Evolutionary conservation across 2,329 filamentous ascomycete species (phyloP).

Genomic region (Mycosphaerella sp.): DNA sequence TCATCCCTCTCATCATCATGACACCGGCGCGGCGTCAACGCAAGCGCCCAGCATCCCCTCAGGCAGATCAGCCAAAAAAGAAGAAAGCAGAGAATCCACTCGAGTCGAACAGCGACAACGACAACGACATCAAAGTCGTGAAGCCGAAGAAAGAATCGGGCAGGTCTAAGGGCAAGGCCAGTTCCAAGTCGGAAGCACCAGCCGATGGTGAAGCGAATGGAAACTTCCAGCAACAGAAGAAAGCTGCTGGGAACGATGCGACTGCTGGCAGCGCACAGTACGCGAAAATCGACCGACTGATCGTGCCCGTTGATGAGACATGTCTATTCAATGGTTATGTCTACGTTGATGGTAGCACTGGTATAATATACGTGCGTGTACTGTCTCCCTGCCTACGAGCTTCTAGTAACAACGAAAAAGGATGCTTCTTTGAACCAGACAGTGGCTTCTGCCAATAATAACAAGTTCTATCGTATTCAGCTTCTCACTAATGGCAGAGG

Average conservation of each 20-base stretch:
- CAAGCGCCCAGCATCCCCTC: constrained; percentile 15
- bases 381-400: too few relatives aligned
- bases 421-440: constrained; percentile 73
- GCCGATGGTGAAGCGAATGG: constrained; percentile 11
- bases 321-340: constrained; percentile 43
- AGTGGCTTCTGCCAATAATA: constrained; percentile 64
- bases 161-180: constrained; percentile 15
- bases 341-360: constrained; percentile 55
- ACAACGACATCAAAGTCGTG: constrained; percentile 5
- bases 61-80: constrained; percentile 11
- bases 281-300: constrained; percentile 39
- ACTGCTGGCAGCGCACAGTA: constrained; percentile 36
- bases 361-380: constrained; percentile 52
- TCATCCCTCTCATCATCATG: not conserved
- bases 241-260: constrained; percentile 1
- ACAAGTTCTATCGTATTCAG: constrained; percentile 56
- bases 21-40: constrained; percentile 6
- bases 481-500: constrained; percentile 69
- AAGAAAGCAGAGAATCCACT: constrained; percentile 9
- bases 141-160: constrained; percentile 6
- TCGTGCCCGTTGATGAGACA: constrained; percentile 44
- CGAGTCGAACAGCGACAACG: not conserved
- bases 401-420: too few relatives aligned
- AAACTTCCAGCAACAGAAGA: not conserved
- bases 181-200: constrained; percentile 1